Evolutionary conservation across 148 eudicot species (phyloP), one percentile per base, ranked within the genome.

Genomic region (Gaultheria prostrata): DNA sequence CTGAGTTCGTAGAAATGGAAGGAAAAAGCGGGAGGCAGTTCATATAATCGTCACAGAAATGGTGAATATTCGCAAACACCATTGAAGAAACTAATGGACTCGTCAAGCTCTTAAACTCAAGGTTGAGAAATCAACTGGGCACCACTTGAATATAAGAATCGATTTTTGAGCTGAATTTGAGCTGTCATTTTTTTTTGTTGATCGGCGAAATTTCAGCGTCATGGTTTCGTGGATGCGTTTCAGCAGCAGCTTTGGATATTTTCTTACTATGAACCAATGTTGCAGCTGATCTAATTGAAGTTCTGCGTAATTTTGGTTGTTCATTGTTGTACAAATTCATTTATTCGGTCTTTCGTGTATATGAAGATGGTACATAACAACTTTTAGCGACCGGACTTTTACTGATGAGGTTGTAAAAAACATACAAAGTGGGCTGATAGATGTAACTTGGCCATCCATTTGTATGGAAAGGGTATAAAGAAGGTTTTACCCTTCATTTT

Each of bases 191-290:
- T 39, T 39, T 39, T 39, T 39, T 39, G 43, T 39, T 39, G 43
- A 39, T 39, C 43, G 43, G 43, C 43, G 77, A 78, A 78, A 17
- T 53, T 30, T 78, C 35, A 20, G 46, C 45, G 54, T 54, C 65
- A 48, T 75, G 24, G 17, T 48, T n/a, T 45, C 6, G 8, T 5
- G 10, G 65, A 54, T 15, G 80, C 26, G 21, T 11, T 61, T 79
- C 81, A 50, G 82, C 82, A 39, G 50, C 82, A 57, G 45, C 53
- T 50, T 77, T 77, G 61, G 61, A 28, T 51, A 28, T 76, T 76
- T 76, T 20, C n/a, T n/a, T n/a, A n/a, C 6, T 48, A 32, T 13
- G 65, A 78, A 17, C 43, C 33, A 17, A 28, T 17, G 33, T 53
- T 56, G 67, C 81, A 32, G 30, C 43, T 33, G 4, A 79, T 57